Percentiles rank a stretch among this genome's conserved stretches.
These are phyloP conservation scores for Dactylonectria macrodidyma DNA, from an alignment of 2,329 filamentous ascomycete species.

Conservation along the genomic window DNA sequence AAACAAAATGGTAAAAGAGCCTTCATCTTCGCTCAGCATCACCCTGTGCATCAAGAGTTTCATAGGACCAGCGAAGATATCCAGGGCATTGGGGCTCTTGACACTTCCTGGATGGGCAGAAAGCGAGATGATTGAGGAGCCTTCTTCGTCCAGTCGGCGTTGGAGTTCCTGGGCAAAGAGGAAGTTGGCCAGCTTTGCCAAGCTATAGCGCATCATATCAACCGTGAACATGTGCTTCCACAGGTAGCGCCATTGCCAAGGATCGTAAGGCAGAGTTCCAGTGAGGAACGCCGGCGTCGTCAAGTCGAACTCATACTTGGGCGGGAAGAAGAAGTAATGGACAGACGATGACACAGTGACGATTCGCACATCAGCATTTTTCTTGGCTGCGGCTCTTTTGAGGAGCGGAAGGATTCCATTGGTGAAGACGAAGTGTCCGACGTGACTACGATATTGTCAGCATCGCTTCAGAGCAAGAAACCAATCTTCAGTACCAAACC, in stretches of 20 bases:
- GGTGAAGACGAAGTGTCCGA: constrained; percentile 47
- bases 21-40: neutral
- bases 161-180: constrained; percentile 9
- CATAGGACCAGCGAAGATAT: neutral
- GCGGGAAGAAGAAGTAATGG: constrained; percentile 32
- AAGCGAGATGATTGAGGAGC: constrained; percentile 5
- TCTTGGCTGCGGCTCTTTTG: constrained; percentile 33
- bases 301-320: constrained; percentile 38
- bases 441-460: constrained; percentile 38
- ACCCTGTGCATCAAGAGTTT: neutral
- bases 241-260: constrained; percentile 33
- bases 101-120: constrained; percentile 4
- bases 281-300: constrained; percentile 28
- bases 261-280: constrained; percentile 28
- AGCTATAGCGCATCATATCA: constrained; percentile 42
- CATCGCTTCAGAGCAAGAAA: neutral
- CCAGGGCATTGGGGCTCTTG: constrained; percentile 1
- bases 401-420: constrained; percentile 46
- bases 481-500: constrained; percentile 29
- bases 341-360: constrained; percentile 41
- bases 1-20: neutral
- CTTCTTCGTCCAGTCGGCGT: neutral
- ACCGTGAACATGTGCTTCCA: constrained; percentile 25
- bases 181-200: neutral
- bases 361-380: constrained; percentile 42